phyloP scores from a whole-genome alignment of 169 alveolate species.

The Ichthyophthirius multifiliis region DNA sequence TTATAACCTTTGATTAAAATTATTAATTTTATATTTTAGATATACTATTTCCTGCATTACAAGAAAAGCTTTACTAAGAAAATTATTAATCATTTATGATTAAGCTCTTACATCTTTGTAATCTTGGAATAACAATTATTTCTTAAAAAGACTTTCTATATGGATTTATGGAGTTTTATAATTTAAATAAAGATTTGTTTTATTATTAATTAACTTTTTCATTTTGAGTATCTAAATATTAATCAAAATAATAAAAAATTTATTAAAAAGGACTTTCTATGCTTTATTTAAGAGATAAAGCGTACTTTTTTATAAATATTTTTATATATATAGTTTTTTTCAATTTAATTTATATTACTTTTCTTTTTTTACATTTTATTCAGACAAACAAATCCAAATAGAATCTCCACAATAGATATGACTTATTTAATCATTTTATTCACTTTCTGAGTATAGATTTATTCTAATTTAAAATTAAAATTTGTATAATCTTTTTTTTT shows the following conservation, averaged over 20 bases:
- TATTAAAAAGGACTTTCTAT: neutral
- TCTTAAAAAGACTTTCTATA: no score
- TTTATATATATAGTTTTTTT: no score
- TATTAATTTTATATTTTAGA: neutral
- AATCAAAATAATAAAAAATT: neutral
- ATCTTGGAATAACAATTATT: no score
- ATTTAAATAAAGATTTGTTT: no score
- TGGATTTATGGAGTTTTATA: no score
- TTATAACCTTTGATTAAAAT: neutral
- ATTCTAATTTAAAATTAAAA: neutral
- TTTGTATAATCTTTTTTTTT: neutral
- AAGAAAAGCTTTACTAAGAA: no score
- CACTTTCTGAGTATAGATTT: neutral
- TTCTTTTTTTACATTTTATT: neutral
- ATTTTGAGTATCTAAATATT: neutral
- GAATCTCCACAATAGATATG: slow-evolving; percentile 8
- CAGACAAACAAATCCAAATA: slow-evolving; percentile 4
- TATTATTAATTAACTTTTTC: neutral
- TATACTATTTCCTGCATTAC: no score
- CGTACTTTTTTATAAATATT: neutral
- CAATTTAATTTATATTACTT: no score
- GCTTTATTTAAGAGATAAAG: neutral
- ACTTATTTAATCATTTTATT: neutral
- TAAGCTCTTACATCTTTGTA: no score
- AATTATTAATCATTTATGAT: no score